Evolutionary conservation across 805 yeast species (phyloP), one percentile per base, ranked within the genome.

Genomic region (Starmera amethionina): DNA sequence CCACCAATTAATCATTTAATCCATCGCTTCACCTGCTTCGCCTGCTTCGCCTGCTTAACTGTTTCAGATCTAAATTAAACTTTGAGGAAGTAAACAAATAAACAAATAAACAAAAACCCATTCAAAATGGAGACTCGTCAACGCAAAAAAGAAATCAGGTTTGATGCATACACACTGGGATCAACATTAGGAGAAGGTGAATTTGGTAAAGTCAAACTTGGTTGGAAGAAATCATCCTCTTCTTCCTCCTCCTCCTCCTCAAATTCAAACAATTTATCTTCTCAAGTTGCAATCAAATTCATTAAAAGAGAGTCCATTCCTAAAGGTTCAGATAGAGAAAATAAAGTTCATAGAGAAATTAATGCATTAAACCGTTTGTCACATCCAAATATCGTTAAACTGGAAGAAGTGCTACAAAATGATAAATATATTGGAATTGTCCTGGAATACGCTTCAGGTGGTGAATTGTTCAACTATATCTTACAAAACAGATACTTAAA

Each of bases 101-200:
- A 34, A 36, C 10, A 15, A 43, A 41, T 44, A 34, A 35, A 12
- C 42, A 22, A 22, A 22, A 7, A 22, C 7, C 25, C 25, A 22
- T 48, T 5, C 44, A 42, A 16, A 22, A 22, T 22, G 27, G 27
- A 22, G 6, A 42, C 54, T 16, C 55, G 50, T 35, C 56, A 57
- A 41, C 51, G 56, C 38, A 77, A 74, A 46, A 68, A 82, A 46
- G 88, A 82, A 55, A 80, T 82, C 16, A 73, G 95, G 32, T 89
- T 93, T 58, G 98, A 98, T 22, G 79, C 85, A 12, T 93, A 89
- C 55, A 75, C 85, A 18, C 70, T 93, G 8, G 98, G 97, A 3
- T 80, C 95, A 12, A 90, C 98, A 1, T 65, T 93, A 12, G 98
- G 98, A 30, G 96, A 93, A 63, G 98, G 98, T 37, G 98, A 93